Conservation (phyloP, 495 filamentous ascomycete species). For the Lasiosphaeria hispida region DNA sequence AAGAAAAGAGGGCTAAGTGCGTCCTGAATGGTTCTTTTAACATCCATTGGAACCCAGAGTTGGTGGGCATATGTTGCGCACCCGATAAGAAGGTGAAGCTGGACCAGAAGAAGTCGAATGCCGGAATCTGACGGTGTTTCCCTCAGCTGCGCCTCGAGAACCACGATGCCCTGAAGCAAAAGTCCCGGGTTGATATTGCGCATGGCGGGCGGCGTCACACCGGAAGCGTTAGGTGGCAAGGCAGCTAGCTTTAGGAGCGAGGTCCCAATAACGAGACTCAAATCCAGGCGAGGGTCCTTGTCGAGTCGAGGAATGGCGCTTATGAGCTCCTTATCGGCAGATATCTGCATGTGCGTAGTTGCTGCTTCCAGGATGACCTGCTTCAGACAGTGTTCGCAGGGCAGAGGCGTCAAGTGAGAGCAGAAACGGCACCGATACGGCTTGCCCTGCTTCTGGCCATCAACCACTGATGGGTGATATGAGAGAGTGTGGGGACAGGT, state of each 20-base stretch:
- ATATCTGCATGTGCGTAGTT: constrained; percentile 28
- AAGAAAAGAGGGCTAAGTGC: constrained; percentile 46
- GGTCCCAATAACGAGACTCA: constrained; percentile 42
- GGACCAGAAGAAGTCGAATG: constrained; percentile 43
- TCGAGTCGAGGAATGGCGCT: constrained; percentile 25
- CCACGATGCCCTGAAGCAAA: constrained; percentile 44
- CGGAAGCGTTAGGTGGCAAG: constrained; percentile 16
- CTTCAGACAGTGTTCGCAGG: constrained; percentile 36
- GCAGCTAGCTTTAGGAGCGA: constrained; percentile 48
- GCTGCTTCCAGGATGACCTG: constrained; percentile 30
- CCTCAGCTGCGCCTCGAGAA: constrained; percentile 44
- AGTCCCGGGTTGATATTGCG: constrained; percentile 29
- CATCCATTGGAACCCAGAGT: constrained; percentile 42
- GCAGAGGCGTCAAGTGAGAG: constrained; percentile 12
- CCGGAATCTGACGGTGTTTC: constrained; percentile 37
- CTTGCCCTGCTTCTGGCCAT: constrained; percentile 22
- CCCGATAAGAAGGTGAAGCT: constrained; percentile 47
- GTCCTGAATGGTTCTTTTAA: constrained; percentile 52
- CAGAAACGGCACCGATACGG: constrained; percentile 33
- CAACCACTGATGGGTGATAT: constrained; percentile 19
- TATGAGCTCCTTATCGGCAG: constrained; percentile 25
- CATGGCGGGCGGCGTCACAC: constrained; percentile 25
- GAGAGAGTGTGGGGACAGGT: constrained; percentile 35
- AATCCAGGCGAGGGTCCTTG: constrained; percentile 44
- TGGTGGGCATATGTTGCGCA: constrained; percentile 40